Evolutionary conservation across 495 filamentous ascomycete genomes (phyloP).

Genomic region (Aspergillus panamensis): DNA sequence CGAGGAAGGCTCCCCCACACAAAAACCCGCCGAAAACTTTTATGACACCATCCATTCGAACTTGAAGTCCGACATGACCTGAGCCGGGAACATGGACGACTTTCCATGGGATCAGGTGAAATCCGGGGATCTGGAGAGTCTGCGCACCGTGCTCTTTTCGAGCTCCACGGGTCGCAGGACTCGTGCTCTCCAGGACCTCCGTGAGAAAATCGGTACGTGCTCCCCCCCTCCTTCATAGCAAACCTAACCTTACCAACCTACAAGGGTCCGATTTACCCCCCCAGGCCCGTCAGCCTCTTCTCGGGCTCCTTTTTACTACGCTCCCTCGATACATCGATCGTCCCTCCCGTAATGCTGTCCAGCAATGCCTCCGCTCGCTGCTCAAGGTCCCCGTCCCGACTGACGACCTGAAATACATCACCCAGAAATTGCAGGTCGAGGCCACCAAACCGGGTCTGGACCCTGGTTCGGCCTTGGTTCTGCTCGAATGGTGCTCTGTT

Average conservation of each 20-base stretch:
- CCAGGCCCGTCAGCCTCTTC: conserved; percentile 40
- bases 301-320: conserved; percentile 75
- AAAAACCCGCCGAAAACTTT: conserved; percentile 37
- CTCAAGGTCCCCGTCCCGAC: conserved; percentile 49
- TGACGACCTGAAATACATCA: conserved; percentile 56
- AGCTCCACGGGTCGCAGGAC: conserved; percentile 48
- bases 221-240: conserved; percentile 5
- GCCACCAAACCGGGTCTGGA: conserved; percentile 71
- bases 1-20: conserved; percentile 23
- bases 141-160: conserved; percentile 44
- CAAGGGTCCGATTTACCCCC: conserved; percentile 39
- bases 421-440: conserved; percentile 58
- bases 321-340: conserved; percentile 86
- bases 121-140: conserved; percentile 44
- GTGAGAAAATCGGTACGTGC: conserved; percentile 43
- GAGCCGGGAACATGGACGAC: conserved; percentile 41
- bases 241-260: not conserved
- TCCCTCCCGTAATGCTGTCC: conserved; percentile 72
- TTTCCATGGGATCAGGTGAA: conserved; percentile 50
- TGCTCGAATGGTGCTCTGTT: conserved; percentile 83
- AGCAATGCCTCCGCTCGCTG: conserved; percentile 66
- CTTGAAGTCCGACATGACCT: conserved; percentile 29
- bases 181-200: conserved; percentile 47
- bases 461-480: conserved; percentile 75
- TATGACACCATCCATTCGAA: conserved; percentile 41